Conservation (phyloP, 805 yeast genomes). For the Kuraishia floccosa region DNA sequence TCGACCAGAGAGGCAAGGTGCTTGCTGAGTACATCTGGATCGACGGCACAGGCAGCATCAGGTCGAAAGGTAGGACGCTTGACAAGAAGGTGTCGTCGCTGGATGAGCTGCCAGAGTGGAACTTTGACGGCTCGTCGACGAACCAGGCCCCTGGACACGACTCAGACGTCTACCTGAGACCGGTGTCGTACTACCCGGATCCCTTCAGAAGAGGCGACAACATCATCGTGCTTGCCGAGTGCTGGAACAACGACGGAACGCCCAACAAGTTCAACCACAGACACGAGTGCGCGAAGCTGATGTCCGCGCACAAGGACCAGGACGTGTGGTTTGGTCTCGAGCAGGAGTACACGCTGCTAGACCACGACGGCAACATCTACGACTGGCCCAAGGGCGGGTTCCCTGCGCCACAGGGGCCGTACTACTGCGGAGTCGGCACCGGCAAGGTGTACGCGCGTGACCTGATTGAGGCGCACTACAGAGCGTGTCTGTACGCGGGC, state of each 20-base stretch:
- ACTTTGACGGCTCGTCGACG: constrained; percentile 98
- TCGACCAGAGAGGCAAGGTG: constrained; percentile 77
- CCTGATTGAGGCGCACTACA: constrained; percentile 97
- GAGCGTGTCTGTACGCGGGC: constrained; percentile 94
- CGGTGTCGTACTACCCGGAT: constrained; percentile 91
- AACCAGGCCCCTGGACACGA: constrained; percentile 98
- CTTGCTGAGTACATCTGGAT: constrained; percentile 98
- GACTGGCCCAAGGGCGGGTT: constrained; percentile 99
- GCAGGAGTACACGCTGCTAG: constrained; percentile 97
- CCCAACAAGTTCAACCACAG: constrained; percentile 99
- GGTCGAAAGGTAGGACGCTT: constrained; percentile 92
- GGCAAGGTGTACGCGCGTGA: constrained; percentile 98
- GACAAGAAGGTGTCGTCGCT: constrained; percentile 52
- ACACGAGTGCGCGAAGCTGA: constrained; percentile 90
- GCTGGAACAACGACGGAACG: constrained; percentile 98
- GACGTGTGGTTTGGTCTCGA: constrained; percentile 96
- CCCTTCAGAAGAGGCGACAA: constrained; percentile 98
- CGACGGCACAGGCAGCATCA: constrained; percentile 80
- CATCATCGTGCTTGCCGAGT: constrained; percentile 88
- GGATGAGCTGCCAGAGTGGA: constrained; percentile 96
- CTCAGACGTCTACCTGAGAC: constrained; percentile 91
- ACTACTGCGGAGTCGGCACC: constrained; percentile 99
- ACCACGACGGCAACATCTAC: constrained; percentile 78
- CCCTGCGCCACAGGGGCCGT: constrained; percentile 99
- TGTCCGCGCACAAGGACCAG: constrained; percentile 82